Conservation (phyloP, 257 asterid species). For the Forsythia suspensa region DNA sequence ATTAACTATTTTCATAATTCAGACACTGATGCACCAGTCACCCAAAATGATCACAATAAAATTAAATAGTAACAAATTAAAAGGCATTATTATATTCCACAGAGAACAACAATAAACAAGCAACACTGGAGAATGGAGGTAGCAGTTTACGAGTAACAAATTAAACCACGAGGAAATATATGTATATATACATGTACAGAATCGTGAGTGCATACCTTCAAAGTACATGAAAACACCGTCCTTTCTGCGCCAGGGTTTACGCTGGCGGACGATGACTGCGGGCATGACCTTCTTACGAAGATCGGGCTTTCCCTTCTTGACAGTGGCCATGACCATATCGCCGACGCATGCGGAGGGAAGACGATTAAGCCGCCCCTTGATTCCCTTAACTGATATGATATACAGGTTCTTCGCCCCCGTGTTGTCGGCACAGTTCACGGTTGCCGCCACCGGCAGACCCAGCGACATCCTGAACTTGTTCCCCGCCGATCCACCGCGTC, state of each 20-base stretch:
- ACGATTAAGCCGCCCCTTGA: constrained; percentile 4
- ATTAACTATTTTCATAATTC: too few species aligned
- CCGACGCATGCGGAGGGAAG: background rate
- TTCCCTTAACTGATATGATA: constrained; percentile 8
- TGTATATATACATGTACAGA: background rate
- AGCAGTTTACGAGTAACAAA: too few species aligned
- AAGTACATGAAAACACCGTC: constrained; percentile 18
- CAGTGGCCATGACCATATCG: background rate
- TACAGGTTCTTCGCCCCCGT: constrained; percentile 11
- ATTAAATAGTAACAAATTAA: too few species aligned
- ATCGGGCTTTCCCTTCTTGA: background rate
- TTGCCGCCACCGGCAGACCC: background rate
- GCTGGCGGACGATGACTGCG: constrained; percentile 8
- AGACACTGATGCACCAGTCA: too few species aligned
- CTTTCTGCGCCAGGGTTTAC: constrained; percentile 18
- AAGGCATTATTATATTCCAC: too few species aligned
- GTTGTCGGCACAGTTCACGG: constrained; percentile 13
- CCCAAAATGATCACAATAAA: too few species aligned
- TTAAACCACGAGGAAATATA: too few species aligned
- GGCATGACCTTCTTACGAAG: constrained; percentile 10
- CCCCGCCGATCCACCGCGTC: constrained; percentile 1
- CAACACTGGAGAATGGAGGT: too few species aligned
- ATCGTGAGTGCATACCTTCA: background rate
- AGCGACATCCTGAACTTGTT: constrained; percentile 6
- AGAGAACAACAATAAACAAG: too few species aligned